Evolutionary conservation across 208 protist genomes (phyloP).

Genomic region (Crithidia fasciculata): DNA sequence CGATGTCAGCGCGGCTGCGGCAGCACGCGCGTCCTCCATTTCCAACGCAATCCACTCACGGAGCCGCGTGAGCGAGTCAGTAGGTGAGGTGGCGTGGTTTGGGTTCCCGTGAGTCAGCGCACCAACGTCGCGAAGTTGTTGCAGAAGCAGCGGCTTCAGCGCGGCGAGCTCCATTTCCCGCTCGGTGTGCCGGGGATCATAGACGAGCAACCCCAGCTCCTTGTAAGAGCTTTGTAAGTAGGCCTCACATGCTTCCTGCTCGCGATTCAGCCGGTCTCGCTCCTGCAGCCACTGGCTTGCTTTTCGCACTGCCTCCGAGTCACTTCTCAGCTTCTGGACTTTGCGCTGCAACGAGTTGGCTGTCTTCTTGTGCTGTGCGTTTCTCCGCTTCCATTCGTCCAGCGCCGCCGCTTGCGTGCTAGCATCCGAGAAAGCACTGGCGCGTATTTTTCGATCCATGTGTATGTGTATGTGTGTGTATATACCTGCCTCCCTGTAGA

Average conservation of each 20-base stretch:
- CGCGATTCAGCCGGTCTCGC: conserved; percentile 29
- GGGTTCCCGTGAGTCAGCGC: background rate
- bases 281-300: conserved; percentile 39
- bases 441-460: background rate
- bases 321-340: conserved; percentile 47
- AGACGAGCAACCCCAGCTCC: background rate
- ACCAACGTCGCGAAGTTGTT: conserved; percentile 21
- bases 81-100: background rate
- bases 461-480: background rate
- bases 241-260: conserved; percentile 34
- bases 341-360: conserved; percentile 34
- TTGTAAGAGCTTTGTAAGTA: background rate
- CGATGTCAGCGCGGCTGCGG: background rate
- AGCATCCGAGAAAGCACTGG: conserved; percentile 37
- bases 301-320: conserved; percentile 19
- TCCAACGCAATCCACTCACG: conserved; percentile 29
- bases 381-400: conserved; percentile 50
- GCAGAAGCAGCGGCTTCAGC: conserved; percentile 11
- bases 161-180: conserved; percentile 13
- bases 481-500: background rate
- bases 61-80: background rate
- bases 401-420: conserved; percentile 42
- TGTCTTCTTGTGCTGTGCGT: conserved; percentile 25
- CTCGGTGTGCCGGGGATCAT: background rate
- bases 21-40: conserved; percentile 1